Base-by-base conservation (phyloP, 345 rosid species). In the Mallotus nudiflorus region DNA sequence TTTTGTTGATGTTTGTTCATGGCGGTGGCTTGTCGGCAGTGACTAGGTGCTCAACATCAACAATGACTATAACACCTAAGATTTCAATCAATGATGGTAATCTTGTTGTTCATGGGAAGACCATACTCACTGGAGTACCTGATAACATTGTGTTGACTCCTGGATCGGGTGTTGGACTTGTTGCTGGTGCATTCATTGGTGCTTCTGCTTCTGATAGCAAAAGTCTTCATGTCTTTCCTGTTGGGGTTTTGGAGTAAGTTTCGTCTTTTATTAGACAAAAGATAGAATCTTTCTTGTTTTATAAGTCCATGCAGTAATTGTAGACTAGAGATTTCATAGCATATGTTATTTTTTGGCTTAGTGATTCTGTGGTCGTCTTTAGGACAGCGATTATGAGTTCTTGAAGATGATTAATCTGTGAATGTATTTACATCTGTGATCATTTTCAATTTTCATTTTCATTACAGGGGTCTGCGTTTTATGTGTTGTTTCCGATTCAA, bases 401-500 rank as follows among this genome's bases (percentile, higher is more conserved):
- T n/a, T n/a, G n/a, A n/a, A n/a, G n/a, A n/a, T n/a, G n/a, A n/a
- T 48, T 48, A 14, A 48, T 48, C 42, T 39, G 42, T 9, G 9
- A 39, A 39, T 39, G 42, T 4, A 39, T 39, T 39, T 9, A 39
- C 9, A 39, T 4, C 42, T 9, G 6, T 39, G 11, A 42, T 12
- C 1, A 42, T 6, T 63, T 31, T 39, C 46, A 42, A 27, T 27
- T 28, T 33, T 61, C 6, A 6, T 45, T 78, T 68, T 65, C 70
- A 19, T 70, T n/a, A 48, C 81, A 95, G 99, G 86, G 96, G 84
- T 76, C 87, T 88, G 35, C 91, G 89, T 14, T 89, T 92, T 45
- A 66, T 92, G 91, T 88, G 97, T 46, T 87, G 87, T 63, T 95
- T 95, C 87, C 96, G 99, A 19, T 95, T 95, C 85, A 95, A 95